Evolutionary conservation across 441 rosid genomes (phyloP).

Genomic region (Populus hybrid): DNA sequence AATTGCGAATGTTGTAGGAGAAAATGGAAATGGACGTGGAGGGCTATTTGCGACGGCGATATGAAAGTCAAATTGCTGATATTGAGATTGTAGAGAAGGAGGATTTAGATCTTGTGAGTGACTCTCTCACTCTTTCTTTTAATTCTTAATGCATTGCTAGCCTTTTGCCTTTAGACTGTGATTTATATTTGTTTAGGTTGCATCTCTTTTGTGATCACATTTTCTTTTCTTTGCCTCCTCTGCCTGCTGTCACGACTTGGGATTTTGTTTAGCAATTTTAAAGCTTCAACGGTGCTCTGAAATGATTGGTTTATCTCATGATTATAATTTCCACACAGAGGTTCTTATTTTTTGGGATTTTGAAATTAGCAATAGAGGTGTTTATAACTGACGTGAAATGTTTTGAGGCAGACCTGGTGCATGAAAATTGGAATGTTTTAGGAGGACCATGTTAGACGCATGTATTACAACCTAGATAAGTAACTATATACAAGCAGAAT

Average conservation of each 20-base stretch:
- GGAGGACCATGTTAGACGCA: background rate
- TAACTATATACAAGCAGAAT: background rate
- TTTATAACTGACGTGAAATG: background rate
- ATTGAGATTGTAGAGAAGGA: constrained; percentile 81
- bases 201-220: background rate
- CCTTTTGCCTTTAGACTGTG: background rate
- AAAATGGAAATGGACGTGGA: constrained; percentile 92
- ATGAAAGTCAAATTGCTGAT: constrained; percentile 80
- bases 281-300: background rate
- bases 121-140: background rate
- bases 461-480: background rate
- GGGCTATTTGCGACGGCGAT: constrained; percentile 75
- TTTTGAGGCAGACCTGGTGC: background rate
- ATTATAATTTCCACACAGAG: background rate
- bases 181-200: background rate
- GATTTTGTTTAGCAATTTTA: background rate
- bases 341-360: background rate
- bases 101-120: constrained; percentile 91
- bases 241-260: background rate
- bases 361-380: no score
- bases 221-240: background rate
- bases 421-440: background rate
- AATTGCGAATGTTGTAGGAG: constrained; percentile 35
- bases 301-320: background rate
- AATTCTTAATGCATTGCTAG: background rate